phyloP scores from a whole-genome alignment of 2,329 filamentous ascomycete genomes.

The Neoascochyta sp. region DNA sequence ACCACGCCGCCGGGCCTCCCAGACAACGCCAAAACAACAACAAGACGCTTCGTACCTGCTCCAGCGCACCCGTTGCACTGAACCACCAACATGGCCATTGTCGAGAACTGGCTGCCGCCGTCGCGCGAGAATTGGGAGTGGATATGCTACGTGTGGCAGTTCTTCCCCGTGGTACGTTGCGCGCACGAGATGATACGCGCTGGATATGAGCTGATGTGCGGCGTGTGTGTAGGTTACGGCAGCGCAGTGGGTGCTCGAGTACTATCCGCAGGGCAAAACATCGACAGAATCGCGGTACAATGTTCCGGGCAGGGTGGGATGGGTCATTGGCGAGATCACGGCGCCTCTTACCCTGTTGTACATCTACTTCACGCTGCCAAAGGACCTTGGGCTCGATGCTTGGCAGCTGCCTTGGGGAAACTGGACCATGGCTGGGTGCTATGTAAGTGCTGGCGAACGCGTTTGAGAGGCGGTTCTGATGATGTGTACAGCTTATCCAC shows the following conservation, averaged over 20 bases:
- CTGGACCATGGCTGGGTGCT: conserved; percentile 68
- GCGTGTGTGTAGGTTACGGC: conserved; percentile 58
- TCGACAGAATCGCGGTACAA: conserved; percentile 72
- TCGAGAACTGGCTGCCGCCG: conserved; percentile 47
- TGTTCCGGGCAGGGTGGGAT: conserved; percentile 81
- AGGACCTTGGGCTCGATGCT: conserved; percentile 50
- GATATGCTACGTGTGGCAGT: conserved; percentile 45
- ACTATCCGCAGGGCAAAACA: conserved; percentile 91
- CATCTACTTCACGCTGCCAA: conserved; percentile 66
- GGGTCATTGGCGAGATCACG: conserved; percentile 83
- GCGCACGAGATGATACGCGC: neutral
- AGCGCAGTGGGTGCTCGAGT: conserved; percentile 68
- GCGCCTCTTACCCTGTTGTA: conserved; percentile 77
- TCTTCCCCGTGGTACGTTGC: conserved; percentile 48
- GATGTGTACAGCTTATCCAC: conserved; percentile 61
- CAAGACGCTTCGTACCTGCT: no score
- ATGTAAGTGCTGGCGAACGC: conserved; percentile 38
- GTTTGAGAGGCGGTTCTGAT: conserved; percentile 5
- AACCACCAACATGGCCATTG: conserved; percentile 37
- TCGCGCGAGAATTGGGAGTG: conserved; percentile 51
- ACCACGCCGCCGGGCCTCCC: no score
- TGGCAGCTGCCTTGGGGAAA: conserved; percentile 68
- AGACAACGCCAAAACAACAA: no score
- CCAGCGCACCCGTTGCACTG: no score
- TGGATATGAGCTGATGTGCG: conserved; percentile 3